A percentile compares a stretch with the other conserved stretches of the same genome.
Evolutionary conservation across 768 basidiomycete species (phyloP).

Genomic region (Mycena polygramma): DNA sequence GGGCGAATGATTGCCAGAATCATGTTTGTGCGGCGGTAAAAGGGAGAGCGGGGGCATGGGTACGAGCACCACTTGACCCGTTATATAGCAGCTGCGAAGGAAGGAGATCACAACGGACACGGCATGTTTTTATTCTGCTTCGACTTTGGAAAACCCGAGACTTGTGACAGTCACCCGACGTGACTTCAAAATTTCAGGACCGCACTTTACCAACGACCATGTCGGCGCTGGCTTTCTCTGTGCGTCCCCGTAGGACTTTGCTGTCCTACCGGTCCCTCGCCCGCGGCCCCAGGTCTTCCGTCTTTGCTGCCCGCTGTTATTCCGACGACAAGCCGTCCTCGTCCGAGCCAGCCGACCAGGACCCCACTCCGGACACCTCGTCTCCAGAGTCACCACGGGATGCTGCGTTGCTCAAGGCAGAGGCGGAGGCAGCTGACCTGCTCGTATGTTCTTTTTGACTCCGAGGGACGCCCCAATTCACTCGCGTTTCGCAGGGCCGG

Average conservation of each 20-base stretch:
- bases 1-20: neutral
- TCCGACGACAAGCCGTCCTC: slow-evolving; percentile 65
- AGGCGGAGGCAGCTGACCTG: slow-evolving; percentile 85
- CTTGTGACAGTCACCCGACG: neutral
- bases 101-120: no score
- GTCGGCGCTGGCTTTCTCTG: slow-evolving; percentile 63
- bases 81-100: slow-evolving; percentile 1
- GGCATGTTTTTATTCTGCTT: no score
- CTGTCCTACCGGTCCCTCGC: slow-evolving; percentile 63
- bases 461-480: neutral
- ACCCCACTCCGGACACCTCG: slow-evolving; percentile 42
- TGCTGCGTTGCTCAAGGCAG: slow-evolving; percentile 66
- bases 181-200: slow-evolving; percentile 28
- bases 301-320: slow-evolving; percentile 61
- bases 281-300: slow-evolving; percentile 49
- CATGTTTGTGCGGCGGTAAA: neutral
- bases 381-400: slow-evolving; percentile 45
- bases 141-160: neutral
- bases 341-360: slow-evolving; percentile 19
- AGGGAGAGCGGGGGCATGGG: neutral
- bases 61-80: neutral
- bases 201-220: slow-evolving; percentile 50
- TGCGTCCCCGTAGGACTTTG: slow-evolving; percentile 74
- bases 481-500: slow-evolving; percentile 70
- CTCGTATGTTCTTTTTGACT: slow-evolving; percentile 64